A percentile compares a stretch with the other conserved stretches of the same genome.
Conservation (phyloP, 192 early-diverging fungal species). For the Backusella sp. region DNA sequence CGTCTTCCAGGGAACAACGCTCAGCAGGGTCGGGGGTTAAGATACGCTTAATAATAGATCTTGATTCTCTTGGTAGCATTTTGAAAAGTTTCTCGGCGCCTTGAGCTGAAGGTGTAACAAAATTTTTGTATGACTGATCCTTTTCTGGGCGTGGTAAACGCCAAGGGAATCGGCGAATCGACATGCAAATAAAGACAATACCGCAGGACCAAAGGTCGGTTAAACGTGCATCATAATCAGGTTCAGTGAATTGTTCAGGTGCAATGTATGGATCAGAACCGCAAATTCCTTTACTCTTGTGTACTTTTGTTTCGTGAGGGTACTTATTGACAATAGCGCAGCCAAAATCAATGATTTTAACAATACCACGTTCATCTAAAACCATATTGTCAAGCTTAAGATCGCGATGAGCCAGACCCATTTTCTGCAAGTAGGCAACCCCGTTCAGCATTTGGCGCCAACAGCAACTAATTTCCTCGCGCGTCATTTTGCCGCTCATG, state of each 20-base stretch:
- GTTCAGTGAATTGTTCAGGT: constrained; percentile 74
- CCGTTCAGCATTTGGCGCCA: constrained; percentile 76
- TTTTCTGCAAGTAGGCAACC: constrained; percentile 72
- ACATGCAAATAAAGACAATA: constrained; percentile 85
- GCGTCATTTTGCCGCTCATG: constrained; percentile 67
- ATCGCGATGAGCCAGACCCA: constrained; percentile 82
- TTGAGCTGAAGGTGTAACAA: constrained; percentile 39
- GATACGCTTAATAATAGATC: constrained; percentile 60
- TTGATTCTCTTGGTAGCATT: constrained; percentile 58
- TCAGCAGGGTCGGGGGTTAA: constrained; percentile 57
- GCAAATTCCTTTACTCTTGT: constrained; percentile 60
- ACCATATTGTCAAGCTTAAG: constrained; percentile 86
- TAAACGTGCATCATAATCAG: constrained; percentile 76
- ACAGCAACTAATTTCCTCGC: constrained; percentile 84
- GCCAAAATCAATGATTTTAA: constrained; percentile 93
- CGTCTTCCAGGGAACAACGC: constrained; percentile 62
- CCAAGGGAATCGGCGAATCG: constrained; percentile 73
- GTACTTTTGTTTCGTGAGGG: constrained; percentile 66
- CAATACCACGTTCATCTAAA: constrained; percentile 63
- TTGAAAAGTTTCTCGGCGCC: constrained; percentile 54
- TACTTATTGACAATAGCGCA: constrained; percentile 83
- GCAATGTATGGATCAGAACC: constrained; percentile 98
- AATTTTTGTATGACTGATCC: constrained; percentile 62
- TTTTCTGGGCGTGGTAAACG: constrained; percentile 53
- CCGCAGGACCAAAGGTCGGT: constrained; percentile 92